A percentile compares a stretch with the other conserved stretches of the same genome.
Evolutionary conservation across 2,329 filamentous ascomycete species (phyloP).

Genomic region (Penicillium sp.): DNA sequence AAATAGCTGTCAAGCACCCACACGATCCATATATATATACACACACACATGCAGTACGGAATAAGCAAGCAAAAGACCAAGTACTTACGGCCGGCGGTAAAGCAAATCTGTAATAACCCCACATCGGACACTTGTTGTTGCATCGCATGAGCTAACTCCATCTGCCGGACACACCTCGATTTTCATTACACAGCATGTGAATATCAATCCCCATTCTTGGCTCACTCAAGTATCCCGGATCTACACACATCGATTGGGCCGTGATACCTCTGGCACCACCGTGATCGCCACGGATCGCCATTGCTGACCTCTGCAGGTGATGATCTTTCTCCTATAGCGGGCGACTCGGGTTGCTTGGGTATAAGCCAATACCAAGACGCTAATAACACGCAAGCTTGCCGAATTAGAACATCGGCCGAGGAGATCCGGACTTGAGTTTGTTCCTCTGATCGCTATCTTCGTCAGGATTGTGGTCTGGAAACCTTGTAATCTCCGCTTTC

Average conservation of each 20-base stretch:
- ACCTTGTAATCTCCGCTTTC: background rate
- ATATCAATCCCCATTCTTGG: background rate
- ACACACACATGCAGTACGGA: background rate
- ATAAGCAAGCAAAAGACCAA: background rate
- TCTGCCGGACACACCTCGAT: background rate
- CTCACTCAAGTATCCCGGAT: background rate
- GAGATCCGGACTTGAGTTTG: background rate
- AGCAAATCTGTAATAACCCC: background rate
- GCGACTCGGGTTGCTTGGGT: background rate
- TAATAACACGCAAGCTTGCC: background rate
- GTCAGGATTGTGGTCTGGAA: background rate
- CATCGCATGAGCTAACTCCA: background rate
- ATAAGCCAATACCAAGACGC: background rate
- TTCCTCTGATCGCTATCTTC: background rate
- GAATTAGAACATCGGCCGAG: background rate
- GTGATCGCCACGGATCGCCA: background rate
- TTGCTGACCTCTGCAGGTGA: background rate
- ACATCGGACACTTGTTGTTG: conserved; percentile 1
- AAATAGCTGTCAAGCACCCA: background rate
- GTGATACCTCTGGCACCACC: background rate
- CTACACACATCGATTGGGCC: background rate
- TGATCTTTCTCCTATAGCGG: background rate
- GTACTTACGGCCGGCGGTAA: background rate
- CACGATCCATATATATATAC: background rate
- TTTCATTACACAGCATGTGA: background rate